Conservation (phyloP, 768 basidiomycete species). For the Pisolithus orientalis region DNA sequence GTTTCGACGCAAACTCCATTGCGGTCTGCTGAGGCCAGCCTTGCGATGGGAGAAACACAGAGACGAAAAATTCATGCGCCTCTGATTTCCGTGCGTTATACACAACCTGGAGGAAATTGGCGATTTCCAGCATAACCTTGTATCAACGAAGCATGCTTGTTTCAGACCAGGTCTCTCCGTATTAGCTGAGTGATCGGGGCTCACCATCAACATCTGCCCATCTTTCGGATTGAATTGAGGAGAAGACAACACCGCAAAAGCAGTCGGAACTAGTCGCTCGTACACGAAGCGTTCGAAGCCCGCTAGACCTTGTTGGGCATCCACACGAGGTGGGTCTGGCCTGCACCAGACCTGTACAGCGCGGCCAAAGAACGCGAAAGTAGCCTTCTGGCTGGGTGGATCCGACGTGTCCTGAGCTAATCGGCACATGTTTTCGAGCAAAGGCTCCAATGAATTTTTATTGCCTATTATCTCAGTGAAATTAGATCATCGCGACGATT, state of each 20-base stretch:
- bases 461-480: slow-evolving; percentile 45
- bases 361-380: slow-evolving; percentile 71
- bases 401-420: slow-evolving; percentile 76
- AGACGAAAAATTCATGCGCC: slow-evolving; percentile 73
- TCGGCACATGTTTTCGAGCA: slow-evolving; percentile 69
- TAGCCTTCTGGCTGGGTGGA: slow-evolving; percentile 67
- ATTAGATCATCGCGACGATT: neutral
- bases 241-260: slow-evolving; percentile 74
- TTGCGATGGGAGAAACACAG: slow-evolving; percentile 81
- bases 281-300: slow-evolving; percentile 94
- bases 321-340: slow-evolving; percentile 32
- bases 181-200: slow-evolving; percentile 19
- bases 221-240: slow-evolving; percentile 85
- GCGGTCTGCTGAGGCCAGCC: slow-evolving; percentile 78
- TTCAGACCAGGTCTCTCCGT: neutral
- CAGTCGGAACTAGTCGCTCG: slow-evolving; percentile 72
- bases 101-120: slow-evolving; percentile 74
- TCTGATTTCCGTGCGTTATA: slow-evolving; percentile 75
- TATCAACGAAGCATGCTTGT: neutral
- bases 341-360: slow-evolving; percentile 67
- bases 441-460: slow-evolving; percentile 56
- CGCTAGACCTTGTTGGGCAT: slow-evolving; percentile 48
- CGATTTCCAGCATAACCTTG: slow-evolving; percentile 87
- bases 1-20: slow-evolving; percentile 68
- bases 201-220: slow-evolving; percentile 76